Evolutionary conservation across 257 asterid species (phyloP).

Genomic region (Thymus quinquecostatus): DNA sequence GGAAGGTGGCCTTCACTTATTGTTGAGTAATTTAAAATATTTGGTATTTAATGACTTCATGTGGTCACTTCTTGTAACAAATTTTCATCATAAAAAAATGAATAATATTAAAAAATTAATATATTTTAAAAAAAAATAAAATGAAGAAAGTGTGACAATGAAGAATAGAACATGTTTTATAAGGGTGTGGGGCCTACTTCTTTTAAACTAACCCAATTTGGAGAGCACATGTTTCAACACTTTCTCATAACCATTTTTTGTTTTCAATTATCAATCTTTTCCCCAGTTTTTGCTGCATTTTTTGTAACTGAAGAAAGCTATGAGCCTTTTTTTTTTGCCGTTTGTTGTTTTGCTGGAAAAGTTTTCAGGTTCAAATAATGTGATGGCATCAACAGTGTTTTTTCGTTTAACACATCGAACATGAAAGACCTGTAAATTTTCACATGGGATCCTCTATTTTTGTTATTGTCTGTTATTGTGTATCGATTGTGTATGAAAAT

Average conservation of each 20-base stretch:
- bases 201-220: constrained; percentile 14
- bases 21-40: neutral
- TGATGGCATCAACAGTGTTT: neutral
- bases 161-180: neutral
- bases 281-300: constrained; percentile 5
- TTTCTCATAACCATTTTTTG: neutral
- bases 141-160: neutral
- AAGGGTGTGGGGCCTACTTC: constrained; percentile 13
- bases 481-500: no score
- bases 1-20: neutral
- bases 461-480: no score
- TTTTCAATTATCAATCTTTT: neutral
- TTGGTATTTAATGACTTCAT: neutral
- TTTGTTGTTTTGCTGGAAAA: neutral
- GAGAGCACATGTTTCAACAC: constrained; percentile 10
- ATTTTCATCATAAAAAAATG: neutral
- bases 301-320: constrained; percentile 6
- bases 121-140: neutral
- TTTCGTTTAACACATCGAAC: neutral
- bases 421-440: neutral
- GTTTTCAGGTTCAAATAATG: neutral
- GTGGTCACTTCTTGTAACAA: neutral
- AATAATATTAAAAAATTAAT: neutral
- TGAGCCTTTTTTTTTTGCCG: neutral
- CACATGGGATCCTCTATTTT: no score